Conservation (phyloP, 495 filamentous ascomycete species). For the Pyrenula massariospora region DNA sequence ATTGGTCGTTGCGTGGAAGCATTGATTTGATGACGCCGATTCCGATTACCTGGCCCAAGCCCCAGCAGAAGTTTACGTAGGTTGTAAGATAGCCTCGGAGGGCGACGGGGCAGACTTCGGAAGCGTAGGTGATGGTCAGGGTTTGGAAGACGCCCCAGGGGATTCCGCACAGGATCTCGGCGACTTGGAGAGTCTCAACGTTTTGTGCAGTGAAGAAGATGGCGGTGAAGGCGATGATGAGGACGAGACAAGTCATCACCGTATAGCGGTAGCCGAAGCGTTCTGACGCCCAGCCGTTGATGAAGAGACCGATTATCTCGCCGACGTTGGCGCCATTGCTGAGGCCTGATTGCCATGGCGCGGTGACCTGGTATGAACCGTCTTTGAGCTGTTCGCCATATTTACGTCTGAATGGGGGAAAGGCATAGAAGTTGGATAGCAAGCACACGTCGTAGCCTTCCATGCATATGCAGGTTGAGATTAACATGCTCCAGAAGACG, state of each 20-base stretch:
- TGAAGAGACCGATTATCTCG: constrained; percentile 64
- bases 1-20: constrained; percentile 43
- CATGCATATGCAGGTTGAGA: constrained; percentile 44
- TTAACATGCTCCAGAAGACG: constrained; percentile 39
- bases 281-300: constrained; percentile 69
- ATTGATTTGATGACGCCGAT: constrained; percentile 61
- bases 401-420: constrained; percentile 49
- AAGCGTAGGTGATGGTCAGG: constrained; percentile 67
- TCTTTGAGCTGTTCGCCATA: constrained; percentile 47
- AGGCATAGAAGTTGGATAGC: constrained; percentile 39
- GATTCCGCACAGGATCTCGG: constrained; percentile 67
- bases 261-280: constrained; percentile 64
- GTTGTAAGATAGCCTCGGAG: constrained; percentile 66
- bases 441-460: constrained; percentile 46
- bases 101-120: constrained; percentile 64
- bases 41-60: constrained; percentile 63
- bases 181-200: constrained; percentile 55
- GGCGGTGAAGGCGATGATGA: constrained; percentile 56
- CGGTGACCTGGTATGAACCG: constrained; percentile 56
- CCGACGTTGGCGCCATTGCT: constrained; percentile 56
- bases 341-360: constrained; percentile 66
- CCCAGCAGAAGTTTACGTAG: constrained; percentile 79
- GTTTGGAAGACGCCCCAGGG: constrained; percentile 81
- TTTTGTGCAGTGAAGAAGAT: constrained; percentile 70
- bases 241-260: constrained; percentile 52